Evolutionary conservation across 306 rosid species (phyloP), one percentile per base, ranked within the genome.

Genomic region (Quercus agrifolia): DNA sequence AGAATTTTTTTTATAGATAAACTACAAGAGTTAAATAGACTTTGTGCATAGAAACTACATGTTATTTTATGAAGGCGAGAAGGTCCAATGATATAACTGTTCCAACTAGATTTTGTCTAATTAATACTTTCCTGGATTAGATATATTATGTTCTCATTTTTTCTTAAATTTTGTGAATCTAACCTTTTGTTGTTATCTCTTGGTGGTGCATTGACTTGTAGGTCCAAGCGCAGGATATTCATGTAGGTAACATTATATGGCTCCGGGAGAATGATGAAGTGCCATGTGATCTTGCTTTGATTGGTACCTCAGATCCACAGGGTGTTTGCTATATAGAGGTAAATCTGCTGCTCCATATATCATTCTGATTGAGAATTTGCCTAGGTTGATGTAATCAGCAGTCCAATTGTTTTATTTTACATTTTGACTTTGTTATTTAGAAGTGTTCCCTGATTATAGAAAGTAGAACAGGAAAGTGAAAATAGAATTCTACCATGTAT

Each of bases 241-340:
- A 79, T 79, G 94, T 95, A 4, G 99, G 99, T 79, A 87, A 89
- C 83, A 86, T 95, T 73, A 89, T 95, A 58, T 95, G 99, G 99
- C 89, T 95, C 44, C 89, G 98, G 73, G 99, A 95, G 87, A 95
- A 95, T 87, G 99, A 95, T 85, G 99, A 93, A 89, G 98, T 92
- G 79, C 99, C 99, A 51, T 93, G 96, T 83, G 99, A 95, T 86
- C 98, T 95, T 82, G 94, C 93, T 83, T 85, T 95, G 91, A 78
- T 95, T 68, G 99, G 99, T 28, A 89, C 98, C 66, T 95, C 99
- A 61, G 99, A 95, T 84, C 88, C 94, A 9, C 99, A 93, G 85
- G 99, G 99, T 64, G 61, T 91, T 82, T 93, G 99, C 90, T 95
- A 91, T 83, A 28, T 90, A 61, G 99, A 95, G 98, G 99, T 95